Conservation (phyloP, 441 rosid species). For the Isatis lusitanica region DNA sequence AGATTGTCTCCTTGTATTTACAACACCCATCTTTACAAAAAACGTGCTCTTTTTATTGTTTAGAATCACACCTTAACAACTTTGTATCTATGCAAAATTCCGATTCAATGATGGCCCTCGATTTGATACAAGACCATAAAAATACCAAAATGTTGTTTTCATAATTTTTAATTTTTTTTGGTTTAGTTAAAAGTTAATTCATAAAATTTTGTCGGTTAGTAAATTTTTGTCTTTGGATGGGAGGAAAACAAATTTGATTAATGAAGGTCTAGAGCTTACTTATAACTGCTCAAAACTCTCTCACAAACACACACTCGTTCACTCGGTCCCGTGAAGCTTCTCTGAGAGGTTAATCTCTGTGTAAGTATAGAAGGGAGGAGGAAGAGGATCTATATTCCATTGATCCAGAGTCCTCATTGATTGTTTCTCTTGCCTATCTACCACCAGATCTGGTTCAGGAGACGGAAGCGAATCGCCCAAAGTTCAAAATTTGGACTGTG, state of each 20-base stretch:
- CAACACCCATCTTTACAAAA: background rate
- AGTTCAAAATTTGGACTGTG: background rate
- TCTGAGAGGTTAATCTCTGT: background rate
- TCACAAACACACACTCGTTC: background rate
- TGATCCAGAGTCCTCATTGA: background rate
- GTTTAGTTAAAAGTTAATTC: background rate
- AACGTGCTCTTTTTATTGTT: background rate
- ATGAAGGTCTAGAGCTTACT: background rate
- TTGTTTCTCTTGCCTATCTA: constrained; percentile 12
- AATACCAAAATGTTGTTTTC: constrained; percentile 9
- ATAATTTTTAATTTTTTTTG: background rate
- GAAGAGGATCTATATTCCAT: background rate
- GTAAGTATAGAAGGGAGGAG: background rate
- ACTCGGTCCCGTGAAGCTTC: constrained; percentile 12
- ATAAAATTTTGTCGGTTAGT: constrained; percentile 30
- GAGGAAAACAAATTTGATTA: background rate
- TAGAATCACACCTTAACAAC: background rate
- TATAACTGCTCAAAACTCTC: constrained; percentile 10
- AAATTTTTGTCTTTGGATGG: background rate
- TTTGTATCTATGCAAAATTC: constrained; percentile 9
- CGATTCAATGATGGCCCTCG: background rate
- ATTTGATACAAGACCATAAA: background rate
- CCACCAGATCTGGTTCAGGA: constrained; percentile 30
- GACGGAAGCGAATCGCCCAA: background rate
- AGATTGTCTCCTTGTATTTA: background rate